Evolutionary conservation across 371 early-diverging fungal species (phyloP).

Genomic region (Saksenaea vasiformis): DNA sequence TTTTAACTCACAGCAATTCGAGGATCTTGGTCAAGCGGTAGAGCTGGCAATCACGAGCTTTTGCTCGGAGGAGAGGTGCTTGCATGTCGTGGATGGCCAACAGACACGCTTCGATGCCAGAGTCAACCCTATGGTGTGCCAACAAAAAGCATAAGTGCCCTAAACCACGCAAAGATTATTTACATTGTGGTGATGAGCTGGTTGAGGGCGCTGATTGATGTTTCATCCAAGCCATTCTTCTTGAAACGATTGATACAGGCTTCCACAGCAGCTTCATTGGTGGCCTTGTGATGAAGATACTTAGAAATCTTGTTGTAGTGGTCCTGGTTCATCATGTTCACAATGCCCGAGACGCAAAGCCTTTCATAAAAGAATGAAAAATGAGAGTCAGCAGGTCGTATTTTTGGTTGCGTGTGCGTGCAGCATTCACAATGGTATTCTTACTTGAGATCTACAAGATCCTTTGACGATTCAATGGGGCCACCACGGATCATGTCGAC

Average conservation of each 20-base stretch:
- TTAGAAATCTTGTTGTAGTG: conserved; percentile 3
- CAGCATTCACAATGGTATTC: conserved; percentile 3
- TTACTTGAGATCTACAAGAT: conserved; percentile 3
- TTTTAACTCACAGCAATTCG: conserved; percentile 4
- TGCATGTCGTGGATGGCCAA: conserved; percentile 3
- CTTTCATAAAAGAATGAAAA: neutral
- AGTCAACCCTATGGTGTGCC: neutral
- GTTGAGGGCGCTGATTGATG: neutral
- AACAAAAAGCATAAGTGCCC: conserved; percentile 3
- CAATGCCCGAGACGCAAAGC: conserved; percentile 1
- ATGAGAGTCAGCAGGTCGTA: conserved; percentile 1
- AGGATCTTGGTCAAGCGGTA: conserved; percentile 4
- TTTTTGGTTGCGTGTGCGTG: conserved; percentile 5
- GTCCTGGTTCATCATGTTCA: conserved; percentile 5
- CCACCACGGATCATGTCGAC: conserved; percentile 2
- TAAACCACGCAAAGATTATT: conserved; percentile 1
- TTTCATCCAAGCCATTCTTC: conserved; percentile 5
- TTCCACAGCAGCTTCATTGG: conserved; percentile 6
- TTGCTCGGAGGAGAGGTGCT: conserved; percentile 2
- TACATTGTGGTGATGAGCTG: neutral
- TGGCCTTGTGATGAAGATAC: conserved; percentile 6
- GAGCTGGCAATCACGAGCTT: conserved; percentile 1
- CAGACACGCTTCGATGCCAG: neutral
- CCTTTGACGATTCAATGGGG: neutral
- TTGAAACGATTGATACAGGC: conserved; percentile 2